Evolutionary conservation across 2,329 filamentous ascomycete genomes (phyloP).

Genomic region (Orbilia ellipsospora): DNA sequence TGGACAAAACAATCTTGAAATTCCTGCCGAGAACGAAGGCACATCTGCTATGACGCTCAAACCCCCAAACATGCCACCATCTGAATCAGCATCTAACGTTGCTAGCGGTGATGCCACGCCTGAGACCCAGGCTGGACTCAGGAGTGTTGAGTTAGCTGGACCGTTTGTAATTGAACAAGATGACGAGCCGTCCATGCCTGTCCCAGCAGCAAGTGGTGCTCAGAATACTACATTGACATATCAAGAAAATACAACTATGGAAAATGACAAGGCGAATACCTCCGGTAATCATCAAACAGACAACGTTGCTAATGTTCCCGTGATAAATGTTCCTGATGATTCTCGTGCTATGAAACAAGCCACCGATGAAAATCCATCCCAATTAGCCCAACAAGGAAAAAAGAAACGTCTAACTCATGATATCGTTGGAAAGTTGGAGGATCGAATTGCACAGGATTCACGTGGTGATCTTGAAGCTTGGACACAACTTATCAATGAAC

Average conservation of each 20-base stretch:
- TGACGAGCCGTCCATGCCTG: constrained; percentile 40
- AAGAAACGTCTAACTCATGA: constrained; percentile 75
- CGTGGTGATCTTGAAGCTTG: constrained; percentile 93
- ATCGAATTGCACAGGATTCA: constrained; percentile 89
- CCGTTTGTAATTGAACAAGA: constrained; percentile 56
- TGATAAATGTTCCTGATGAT: constrained; percentile 53
- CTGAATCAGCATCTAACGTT: constrained; percentile 34
- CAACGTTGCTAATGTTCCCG: constrained; percentile 46
- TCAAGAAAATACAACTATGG: constrained; percentile 51
- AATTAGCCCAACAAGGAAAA: constrained; percentile 57
- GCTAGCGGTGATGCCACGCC: constrained; percentile 43
- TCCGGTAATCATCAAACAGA: constrained; percentile 25
- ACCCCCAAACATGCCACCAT: constrained; percentile 18
- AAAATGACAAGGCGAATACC: constrained; percentile 45
- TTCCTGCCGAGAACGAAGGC: constrained; percentile 24
- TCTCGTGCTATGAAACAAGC: constrained; percentile 32
- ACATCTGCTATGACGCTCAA: constrained; percentile 19
- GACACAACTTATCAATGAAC: constrained; percentile 85
- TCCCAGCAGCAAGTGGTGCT: constrained; percentile 42
- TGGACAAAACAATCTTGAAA: constrained; percentile 35
- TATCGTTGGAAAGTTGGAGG: constrained; percentile 82
- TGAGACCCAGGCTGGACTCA: constrained; percentile 36
- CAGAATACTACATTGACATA: constrained; percentile 53
- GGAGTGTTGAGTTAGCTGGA: constrained; percentile 52
- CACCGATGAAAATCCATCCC: constrained; percentile 36